Conservation (phyloP, 768 basidiomycete genomes). For the Hemileccinum impolitum region DNA sequence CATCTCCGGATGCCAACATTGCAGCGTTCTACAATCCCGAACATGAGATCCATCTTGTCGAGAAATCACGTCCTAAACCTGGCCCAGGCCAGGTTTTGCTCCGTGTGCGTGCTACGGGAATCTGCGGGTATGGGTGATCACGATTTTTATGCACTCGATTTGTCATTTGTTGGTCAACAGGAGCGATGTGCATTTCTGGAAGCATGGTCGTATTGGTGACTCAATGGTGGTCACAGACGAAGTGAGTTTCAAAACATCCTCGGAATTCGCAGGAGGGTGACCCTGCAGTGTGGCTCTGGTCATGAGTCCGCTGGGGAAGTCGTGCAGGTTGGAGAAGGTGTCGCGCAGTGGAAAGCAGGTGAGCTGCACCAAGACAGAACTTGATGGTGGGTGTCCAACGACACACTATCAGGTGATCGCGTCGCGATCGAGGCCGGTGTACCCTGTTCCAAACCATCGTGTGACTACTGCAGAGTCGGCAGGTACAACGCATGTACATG, state of each 20-base stretch:
- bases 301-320: conserved; percentile 72
- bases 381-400: neutral
- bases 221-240: conserved; percentile 71
- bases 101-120: conserved; percentile 65
- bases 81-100: conserved; percentile 64
- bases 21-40: conserved; percentile 64
- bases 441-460: conserved; percentile 59
- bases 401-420: conserved; percentile 46
- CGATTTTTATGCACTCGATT: neutral
- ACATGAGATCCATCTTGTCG: conserved; percentile 64
- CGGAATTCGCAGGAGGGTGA: neutral
- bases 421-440: conserved; percentile 71
- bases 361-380: conserved; percentile 7
- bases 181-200: conserved; percentile 74
- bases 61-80: conserved; percentile 57
- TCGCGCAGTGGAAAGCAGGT: conserved; percentile 62
- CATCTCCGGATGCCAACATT: conserved; percentile 47
- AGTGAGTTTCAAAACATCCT: conserved; percentile 29
- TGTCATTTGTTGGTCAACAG: conserved; percentile 28
- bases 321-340: conserved; percentile 61
- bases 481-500: conserved; percentile 57
- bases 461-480: conserved; percentile 60
- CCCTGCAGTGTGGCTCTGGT: conserved; percentile 57
- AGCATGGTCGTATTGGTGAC: conserved; percentile 64
- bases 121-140: conserved; percentile 52